A percentile compares a stretch with the other conserved stretches of the same genome.
Evolutionary conservation across 1,139 yeast genomes (phyloP).

Genomic region (Saccharomyces hybrid): DNA sequence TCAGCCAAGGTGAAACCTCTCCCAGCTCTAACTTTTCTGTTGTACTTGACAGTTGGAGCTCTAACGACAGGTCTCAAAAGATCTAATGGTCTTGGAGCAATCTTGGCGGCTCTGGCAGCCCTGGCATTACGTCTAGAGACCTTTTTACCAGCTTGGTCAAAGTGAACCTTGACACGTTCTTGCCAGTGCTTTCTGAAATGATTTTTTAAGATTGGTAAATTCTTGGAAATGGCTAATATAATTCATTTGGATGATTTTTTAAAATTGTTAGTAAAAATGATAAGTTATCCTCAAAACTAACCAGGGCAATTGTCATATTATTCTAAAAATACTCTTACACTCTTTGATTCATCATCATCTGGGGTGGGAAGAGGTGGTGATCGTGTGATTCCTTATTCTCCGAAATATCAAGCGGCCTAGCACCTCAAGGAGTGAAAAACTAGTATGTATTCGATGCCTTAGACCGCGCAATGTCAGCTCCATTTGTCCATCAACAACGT

Average conservation of each 20-base stretch:
- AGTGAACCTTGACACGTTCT: slow-evolving; percentile 85
- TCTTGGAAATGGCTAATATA: slow-evolving; percentile 86
- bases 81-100: slow-evolving; percentile 98
- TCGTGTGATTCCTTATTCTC: no score
- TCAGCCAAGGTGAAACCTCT: slow-evolving; percentile 98
- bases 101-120: slow-evolving; percentile 86
- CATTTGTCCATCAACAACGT: not conserved
- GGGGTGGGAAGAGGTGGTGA: no score
- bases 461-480: no score
- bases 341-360: no score
- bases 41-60: slow-evolving; percentile 97
- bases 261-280: slow-evolving; percentile 48
- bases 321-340: not conserved
- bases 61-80: slow-evolving; percentile 95
- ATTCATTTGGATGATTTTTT: slow-evolving; percentile 55
- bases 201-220: slow-evolving; percentile 93
- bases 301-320: not conserved
- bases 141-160: slow-evolving; percentile 86
- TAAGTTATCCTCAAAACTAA: no score
- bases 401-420: no score
- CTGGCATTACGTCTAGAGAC: slow-evolving; percentile 93
- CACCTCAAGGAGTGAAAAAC: no score
- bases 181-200: slow-evolving; percentile 99
- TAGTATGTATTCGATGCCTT: no score
- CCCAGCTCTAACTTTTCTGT: slow-evolving; percentile 99